Conservation (phyloP, 1,284 basidiomycete species). For the Marasmius tenuissimus region DNA sequence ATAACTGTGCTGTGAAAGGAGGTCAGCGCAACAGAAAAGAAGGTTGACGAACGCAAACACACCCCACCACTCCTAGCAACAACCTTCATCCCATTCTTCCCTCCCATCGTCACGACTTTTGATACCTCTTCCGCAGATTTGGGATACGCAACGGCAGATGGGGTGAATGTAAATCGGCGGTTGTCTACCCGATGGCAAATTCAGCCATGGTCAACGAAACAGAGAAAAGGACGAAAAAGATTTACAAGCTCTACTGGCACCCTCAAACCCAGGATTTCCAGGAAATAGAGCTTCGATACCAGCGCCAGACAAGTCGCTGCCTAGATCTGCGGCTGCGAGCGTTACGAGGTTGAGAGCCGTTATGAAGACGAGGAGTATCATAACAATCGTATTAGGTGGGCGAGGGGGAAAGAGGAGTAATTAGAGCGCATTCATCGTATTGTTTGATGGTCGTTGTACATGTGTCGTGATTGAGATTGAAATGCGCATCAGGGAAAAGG, state of each 20-base stretch:
- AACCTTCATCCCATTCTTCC: background rate
- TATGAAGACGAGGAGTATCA: no score
- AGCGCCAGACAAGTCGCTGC: background rate
- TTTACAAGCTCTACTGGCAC: background rate
- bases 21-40: background rate
- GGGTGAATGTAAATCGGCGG: constrained; percentile 1
- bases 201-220: background rate
- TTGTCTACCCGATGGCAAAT: background rate
- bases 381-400: no score
- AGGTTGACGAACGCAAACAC: background rate
- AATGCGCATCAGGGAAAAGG: no score
- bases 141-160: constrained; percentile 9
- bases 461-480: no score
- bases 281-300: background rate
- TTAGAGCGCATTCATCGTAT: no score
- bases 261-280: background rate
- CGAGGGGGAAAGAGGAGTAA: no score
- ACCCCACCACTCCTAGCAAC: constrained; percentile 1
- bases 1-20: constrained; percentile 15
- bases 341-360: no score
- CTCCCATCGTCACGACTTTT: constrained; percentile 24
- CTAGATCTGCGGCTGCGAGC: background rate
- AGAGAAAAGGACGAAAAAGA: background rate
- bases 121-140: constrained; percentile 29
- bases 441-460: no score